phyloP scores from a whole-genome alignment of 1,139 yeast genomes.

The Sugiyamaella xylanicola region DNA sequence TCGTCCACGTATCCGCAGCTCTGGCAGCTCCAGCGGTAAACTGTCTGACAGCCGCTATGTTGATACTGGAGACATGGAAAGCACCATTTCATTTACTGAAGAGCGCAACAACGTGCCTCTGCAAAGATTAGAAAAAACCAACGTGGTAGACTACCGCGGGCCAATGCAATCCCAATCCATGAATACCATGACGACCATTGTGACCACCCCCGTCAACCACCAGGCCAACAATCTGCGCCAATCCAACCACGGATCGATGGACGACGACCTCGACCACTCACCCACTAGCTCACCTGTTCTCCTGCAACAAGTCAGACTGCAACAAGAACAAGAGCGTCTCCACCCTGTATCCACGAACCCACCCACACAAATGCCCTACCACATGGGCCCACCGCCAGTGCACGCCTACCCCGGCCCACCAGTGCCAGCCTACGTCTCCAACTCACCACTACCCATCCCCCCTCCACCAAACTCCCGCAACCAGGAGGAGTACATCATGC shows the following conservation, averaged over 20 bases:
- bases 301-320: constrained; percentile 3
- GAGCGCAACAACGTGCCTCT: constrained; percentile 5
- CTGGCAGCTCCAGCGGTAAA: constrained; percentile 11
- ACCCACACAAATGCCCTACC: not conserved
- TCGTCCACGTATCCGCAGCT: not conserved
- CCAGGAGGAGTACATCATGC: constrained; percentile 22
- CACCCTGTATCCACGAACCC: constrained; percentile 1
- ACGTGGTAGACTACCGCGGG: not conserved
- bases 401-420: not conserved
- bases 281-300: constrained; percentile 17
- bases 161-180: constrained; percentile 3
- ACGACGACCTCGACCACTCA: constrained; percentile 6
- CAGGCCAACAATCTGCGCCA: not conserved
- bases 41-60: constrained; percentile 8
- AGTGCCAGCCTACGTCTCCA: constrained; percentile 34
- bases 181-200: constrained; percentile 3
- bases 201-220: not conserved
- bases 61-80: constrained; percentile 15
- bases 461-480: constrained; percentile 17
- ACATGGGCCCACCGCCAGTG: not conserved
- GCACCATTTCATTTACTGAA: constrained; percentile 15
- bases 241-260: not conserved
- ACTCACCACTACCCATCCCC: constrained; percentile 16
- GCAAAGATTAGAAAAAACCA: constrained; percentile 4
- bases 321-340: constrained; percentile 14